Conservation (phyloP, 495 filamentous ascomycete genomes). For the Tricharina praecox region DNA sequence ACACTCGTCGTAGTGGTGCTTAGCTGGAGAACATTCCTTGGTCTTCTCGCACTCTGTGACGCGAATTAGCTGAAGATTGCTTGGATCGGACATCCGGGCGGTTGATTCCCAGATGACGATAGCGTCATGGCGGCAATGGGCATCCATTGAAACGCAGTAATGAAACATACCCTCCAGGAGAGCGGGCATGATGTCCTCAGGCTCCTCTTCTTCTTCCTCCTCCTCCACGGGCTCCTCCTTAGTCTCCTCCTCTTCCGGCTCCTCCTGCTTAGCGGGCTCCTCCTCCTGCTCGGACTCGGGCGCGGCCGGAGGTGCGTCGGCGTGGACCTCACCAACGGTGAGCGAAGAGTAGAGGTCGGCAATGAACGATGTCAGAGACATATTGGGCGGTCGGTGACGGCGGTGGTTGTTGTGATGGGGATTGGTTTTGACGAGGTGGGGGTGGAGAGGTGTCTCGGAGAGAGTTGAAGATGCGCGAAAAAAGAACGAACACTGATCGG, state of each 20-base stretch:
- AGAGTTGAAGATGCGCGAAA: conserved; percentile 7
- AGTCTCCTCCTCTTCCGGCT: conserved; percentile 27
- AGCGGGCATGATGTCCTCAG: conserved; percentile 70
- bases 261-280: conserved; percentile 35
- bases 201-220: conserved; percentile 82
- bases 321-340: conserved; percentile 41
- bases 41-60: conserved; percentile 69
- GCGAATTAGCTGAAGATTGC: conserved; percentile 18
- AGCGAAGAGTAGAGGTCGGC: conserved; percentile 42
- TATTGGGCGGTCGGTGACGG: conserved; percentile 27
- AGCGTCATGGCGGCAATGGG: too few relatives aligned
- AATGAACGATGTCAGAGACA: conserved; percentile 50
- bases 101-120: background rate
- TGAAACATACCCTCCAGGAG: conserved; percentile 64
- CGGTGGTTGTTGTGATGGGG: conserved; percentile 8
- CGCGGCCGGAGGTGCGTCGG: conserved; percentile 40
- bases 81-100: background rate
- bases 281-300: conserved; percentile 35
- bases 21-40: conserved; percentile 63
- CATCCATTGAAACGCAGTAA: conserved; percentile 2
- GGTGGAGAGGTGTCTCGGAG: conserved; percentile 6
- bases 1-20: conserved; percentile 97
- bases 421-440: too few relatives aligned
- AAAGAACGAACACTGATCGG: conserved; percentile 3
- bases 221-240: conserved; percentile 42